Percentiles rank a stretch among this genome's conserved stretches.
Conservation (phyloP, 2,329 filamentous ascomycete genomes). For the Plenodomus lindquistii region DNA sequence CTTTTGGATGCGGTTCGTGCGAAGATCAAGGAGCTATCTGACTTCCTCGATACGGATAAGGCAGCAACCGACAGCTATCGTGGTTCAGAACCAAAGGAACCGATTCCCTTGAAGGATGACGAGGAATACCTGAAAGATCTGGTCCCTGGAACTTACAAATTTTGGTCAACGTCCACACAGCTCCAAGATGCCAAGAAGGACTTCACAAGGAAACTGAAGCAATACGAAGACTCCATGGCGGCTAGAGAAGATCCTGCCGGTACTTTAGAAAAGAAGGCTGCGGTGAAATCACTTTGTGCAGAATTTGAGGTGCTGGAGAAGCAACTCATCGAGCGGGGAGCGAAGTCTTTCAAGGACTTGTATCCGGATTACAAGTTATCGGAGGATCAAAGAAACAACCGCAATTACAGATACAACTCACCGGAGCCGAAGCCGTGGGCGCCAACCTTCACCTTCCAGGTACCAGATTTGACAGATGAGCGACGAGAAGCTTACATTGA, state of each 20-base stretch:
- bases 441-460: conserved; percentile 48
- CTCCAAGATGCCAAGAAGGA: conserved; percentile 43
- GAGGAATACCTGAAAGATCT: conserved; percentile 56
- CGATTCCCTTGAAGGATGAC: conserved; percentile 47
- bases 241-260: conserved; percentile 31
- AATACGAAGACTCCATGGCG: conserved; percentile 26
- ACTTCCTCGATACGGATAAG: conserved; percentile 12
- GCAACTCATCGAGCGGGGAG: conserved; percentile 60
- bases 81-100: not conserved
- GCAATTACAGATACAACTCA: not conserved
- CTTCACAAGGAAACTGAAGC: conserved; percentile 44
- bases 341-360: conserved; percentile 68
- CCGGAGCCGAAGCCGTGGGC: conserved; percentile 19
- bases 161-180: conserved; percentile 55
- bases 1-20: conserved; percentile 64
- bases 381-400: not conserved
- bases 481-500: conserved; percentile 64
- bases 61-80: not conserved
- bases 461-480: conserved; percentile 56
- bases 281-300: conserved; percentile 56
- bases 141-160: conserved; percentile 61
- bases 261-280: conserved; percentile 58
- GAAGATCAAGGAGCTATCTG: conserved; percentile 49
- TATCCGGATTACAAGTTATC: conserved; percentile 51
- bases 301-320: conserved; percentile 61